Conservation (phyloP, 1,284 basidiomycete species). For the Rhodotorula sp. region DNA sequence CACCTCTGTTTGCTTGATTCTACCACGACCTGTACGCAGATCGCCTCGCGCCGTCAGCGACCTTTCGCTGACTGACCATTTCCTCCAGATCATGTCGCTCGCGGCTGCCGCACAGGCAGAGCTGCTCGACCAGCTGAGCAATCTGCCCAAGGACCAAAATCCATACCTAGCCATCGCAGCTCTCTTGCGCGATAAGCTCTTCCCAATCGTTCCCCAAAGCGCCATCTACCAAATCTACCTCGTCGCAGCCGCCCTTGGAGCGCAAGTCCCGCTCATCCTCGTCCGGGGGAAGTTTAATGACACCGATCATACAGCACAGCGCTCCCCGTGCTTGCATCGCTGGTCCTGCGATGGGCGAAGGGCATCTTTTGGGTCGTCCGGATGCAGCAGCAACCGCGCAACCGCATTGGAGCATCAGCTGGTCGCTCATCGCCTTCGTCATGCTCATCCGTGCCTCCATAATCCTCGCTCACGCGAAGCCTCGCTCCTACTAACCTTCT, state of each 20-base stretch:
- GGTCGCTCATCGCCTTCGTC: conserved; percentile 5
- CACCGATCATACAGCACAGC: too few relatives aligned
- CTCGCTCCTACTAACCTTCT: background rate
- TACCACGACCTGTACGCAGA: too few relatives aligned
- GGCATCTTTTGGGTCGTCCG: conserved; percentile 13
- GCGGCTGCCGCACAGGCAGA: background rate
- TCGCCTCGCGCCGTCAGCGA: background rate
- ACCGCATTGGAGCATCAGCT: conserved; percentile 10
- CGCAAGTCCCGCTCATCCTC: background rate
- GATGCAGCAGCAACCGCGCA: background rate
- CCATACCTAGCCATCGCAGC: background rate
- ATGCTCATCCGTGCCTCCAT: conserved; percentile 10
- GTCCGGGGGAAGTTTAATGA: too few relatives aligned
- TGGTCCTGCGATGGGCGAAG: background rate
- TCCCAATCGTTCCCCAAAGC: conserved; percentile 1
- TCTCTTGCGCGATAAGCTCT: background rate
- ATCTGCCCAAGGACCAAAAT: background rate
- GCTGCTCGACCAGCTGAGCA: conserved; percentile 2
- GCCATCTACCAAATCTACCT: conserved; percentile 12
- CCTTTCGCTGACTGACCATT: too few relatives aligned
- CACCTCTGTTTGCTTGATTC: too few relatives aligned
- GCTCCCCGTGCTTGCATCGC: conserved; percentile 7
- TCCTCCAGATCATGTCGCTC: background rate
- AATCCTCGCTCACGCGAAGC: background rate
- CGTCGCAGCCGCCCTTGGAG: background rate